These are phyloP conservation scores for Globisporangium nunn DNA, from an alignment of 352 stramenopile species.

Conservation along the genomic window DNA sequence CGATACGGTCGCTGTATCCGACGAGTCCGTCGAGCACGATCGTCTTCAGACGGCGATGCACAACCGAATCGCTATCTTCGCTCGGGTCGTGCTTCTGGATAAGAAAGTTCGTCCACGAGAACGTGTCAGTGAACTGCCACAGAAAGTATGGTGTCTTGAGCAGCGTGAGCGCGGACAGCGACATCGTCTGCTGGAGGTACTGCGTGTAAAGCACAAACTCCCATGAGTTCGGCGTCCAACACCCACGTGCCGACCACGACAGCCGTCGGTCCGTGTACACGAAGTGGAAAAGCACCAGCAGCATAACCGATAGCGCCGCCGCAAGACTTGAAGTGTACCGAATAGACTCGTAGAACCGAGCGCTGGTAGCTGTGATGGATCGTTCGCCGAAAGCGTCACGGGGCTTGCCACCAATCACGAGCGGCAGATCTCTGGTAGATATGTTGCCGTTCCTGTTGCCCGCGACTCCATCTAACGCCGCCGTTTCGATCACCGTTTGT, in stretches of 20 bases:
- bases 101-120: conserved; percentile 43
- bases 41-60: conserved; percentile 15
- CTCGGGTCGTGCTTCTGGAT: conserved; percentile 14
- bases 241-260: conserved; percentile 3
- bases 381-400: neutral
- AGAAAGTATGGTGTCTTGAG: conserved; percentile 26
- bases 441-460: neutral
- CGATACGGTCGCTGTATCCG: conserved; percentile 26
- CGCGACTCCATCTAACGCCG: neutral
- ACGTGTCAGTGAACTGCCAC: conserved; percentile 32
- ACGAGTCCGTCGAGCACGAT: conserved; percentile 18
- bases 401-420: conserved; percentile 9
- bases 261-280: conserved; percentile 12
- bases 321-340: conserved; percentile 12
- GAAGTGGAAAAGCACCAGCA: conserved; percentile 17
- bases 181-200: conserved; percentile 36
- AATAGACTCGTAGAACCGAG: conserved; percentile 14
- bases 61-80: neutral
- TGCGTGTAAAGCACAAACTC: conserved; percentile 36
- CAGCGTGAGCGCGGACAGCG: conserved; percentile 31
- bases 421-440: neutral
- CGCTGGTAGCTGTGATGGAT: neutral
- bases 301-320: conserved; percentile 13
- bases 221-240: conserved; percentile 32
- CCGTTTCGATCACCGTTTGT: conserved; percentile 10